Evolutionary conservation across 768 basidiomycete genomes (phyloP), one percentile per base, ranked within the genome.

Genomic region (Termitomyces sp.): DNA sequence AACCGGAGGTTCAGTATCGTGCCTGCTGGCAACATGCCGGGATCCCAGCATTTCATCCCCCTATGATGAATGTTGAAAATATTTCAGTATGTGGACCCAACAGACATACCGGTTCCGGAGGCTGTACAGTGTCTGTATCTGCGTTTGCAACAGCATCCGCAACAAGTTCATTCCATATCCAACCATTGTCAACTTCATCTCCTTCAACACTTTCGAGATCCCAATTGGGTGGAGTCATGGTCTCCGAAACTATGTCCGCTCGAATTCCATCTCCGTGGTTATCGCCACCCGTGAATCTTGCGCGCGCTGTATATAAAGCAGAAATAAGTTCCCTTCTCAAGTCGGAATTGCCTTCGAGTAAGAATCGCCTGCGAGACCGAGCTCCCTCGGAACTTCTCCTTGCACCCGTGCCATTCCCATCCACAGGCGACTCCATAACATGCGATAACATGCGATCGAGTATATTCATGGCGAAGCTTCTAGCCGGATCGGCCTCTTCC

Each of bases 41-140:
- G 65, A 66, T 54, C 60, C 56, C 21, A 73, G 57, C 70, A 74
- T 70, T 51, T 73, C 69, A 30, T 71, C 70, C 21, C 72, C 70
- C 72, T 74, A 49, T 17, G 4, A 45, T 50, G 28, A 42, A 28
- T 25, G 48, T 61, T 49, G 54, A 34, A 35, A 35, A 43, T 27
- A 14, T 30, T 28, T 39, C 11, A 46, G 21, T 39, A 32, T 5
- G 16, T 21, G 5, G 27, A 21, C 43, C 10, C 16, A 43, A 42
- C 16, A 10, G 39, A 64, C 72, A 9, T 30, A 73, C 75, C 63
- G 73, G 54, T 52, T 68, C 70, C 43, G 73, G 52, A 27, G 65
- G 66, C 50, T 68, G 68, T 64, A 68, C 66, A 11, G 68, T 59
- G 2, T 65, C 63, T 40, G 62, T 59, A 47, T 69, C 67, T 9